phyloP scores from a whole-genome alignment of 495 filamentous ascomycete species.

The Hypoxylon lienhwacheense region DNA sequence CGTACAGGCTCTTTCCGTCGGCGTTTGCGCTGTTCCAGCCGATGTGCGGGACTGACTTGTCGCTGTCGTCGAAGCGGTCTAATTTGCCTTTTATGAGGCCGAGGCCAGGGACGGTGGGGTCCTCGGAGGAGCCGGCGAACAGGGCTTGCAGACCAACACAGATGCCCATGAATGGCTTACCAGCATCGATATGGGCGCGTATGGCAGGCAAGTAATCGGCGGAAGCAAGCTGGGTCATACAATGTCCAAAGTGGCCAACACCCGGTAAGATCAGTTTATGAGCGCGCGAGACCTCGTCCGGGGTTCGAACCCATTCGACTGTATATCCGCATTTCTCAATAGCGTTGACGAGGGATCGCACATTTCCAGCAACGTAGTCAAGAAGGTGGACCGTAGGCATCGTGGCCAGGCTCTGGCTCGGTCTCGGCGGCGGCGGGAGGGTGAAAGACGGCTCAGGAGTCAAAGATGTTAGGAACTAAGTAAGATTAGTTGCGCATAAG shows the following conservation, averaged over 20 bases:
- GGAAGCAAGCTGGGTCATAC: slow-evolving; percentile 74
- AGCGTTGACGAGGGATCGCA: slow-evolving; percentile 93
- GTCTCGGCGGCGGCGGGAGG: slow-evolving; percentile 3
- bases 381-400: slow-evolving; percentile 94
- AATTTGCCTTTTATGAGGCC: slow-evolving; percentile 71
- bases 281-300: slow-evolving; percentile 78
- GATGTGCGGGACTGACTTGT: slow-evolving; percentile 94
- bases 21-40: slow-evolving; percentile 88
- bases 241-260: slow-evolving; percentile 97
- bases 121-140: slow-evolving; percentile 82
- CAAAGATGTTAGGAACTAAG: no score
- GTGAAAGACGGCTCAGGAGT: not conserved
- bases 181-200: slow-evolving; percentile 73
- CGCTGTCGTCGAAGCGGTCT: slow-evolving; percentile 70
- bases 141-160: slow-evolving; percentile 93
- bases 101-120: slow-evolving; percentile 68
- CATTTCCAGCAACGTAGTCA: slow-evolving; percentile 79
- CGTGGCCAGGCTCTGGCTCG: slow-evolving; percentile 18
- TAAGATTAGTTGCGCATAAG: no score
- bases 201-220: slow-evolving; percentile 83
- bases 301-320: slow-evolving; percentile 87
- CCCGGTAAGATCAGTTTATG: slow-evolving; percentile 94
- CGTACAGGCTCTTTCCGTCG: slow-evolving; percentile 64
- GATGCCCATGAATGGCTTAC: slow-evolving; percentile 97
- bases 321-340: slow-evolving; percentile 92